Evolutionary conservation across 306 rosid genomes (phyloP).

Genomic region (Dalbergia cochinchinensis): DNA sequence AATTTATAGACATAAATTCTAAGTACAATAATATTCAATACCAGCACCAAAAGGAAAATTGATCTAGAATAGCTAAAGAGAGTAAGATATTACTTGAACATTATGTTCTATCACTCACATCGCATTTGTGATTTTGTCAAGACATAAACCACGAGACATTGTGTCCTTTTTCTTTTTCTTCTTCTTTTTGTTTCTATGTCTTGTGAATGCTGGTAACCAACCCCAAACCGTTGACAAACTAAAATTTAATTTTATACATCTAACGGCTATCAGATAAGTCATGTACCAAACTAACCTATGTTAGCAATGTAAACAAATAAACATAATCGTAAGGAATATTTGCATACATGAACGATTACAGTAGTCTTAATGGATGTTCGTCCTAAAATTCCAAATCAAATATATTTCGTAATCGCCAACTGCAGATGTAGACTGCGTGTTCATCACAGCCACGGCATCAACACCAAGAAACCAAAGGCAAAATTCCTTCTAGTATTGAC

Average conservation of each 20-base stretch:
- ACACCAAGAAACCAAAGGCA: background rate
- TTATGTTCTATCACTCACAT: background rate
- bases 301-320: background rate
- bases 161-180: background rate
- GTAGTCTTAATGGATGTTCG: background rate
- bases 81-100: background rate
- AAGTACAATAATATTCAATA: background rate
- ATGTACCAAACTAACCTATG: slow-evolving; percentile 26
- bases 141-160: background rate
- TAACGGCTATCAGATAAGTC: background rate
- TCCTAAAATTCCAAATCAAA: background rate
- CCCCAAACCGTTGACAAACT: slow-evolving; percentile 35
- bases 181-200: background rate
- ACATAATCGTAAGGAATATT: background rate
- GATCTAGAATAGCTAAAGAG: background rate
- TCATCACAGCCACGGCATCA: slow-evolving; percentile 37
- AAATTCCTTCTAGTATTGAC: slow-evolving; percentile 36
- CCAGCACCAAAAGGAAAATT: background rate
- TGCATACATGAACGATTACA: background rate
- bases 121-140: slow-evolving; percentile 13
- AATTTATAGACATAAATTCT: background rate
- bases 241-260: background rate
- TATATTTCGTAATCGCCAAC: background rate
- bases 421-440: slow-evolving; percentile 18
- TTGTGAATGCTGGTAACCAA: slow-evolving; percentile 29